Base-by-base conservation (phyloP, 768 basidiomycete genomes). In the Lentinula sp. region DNA sequence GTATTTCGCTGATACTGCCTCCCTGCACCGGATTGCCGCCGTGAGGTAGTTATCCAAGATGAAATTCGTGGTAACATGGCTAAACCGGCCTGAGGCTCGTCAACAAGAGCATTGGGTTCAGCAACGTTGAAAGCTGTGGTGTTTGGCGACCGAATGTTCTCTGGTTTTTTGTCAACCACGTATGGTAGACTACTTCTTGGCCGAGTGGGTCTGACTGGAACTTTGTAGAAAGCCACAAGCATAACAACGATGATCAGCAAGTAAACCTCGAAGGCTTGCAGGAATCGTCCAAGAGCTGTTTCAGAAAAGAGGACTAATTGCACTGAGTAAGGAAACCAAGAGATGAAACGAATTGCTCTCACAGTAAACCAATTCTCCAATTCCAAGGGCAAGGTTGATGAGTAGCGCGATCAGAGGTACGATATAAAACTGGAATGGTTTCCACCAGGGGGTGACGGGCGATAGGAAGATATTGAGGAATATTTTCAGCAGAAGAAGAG, bases 271-370 rank as follows among this genome's bases (percentile, higher is more conserved):
- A 85, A 70, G 13, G 84, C 85, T 65, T 84, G 80, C 60, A 82
- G 74, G 34, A 59, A 48, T 35, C 57, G 57, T 35, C 57, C 57
- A 9, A 59, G 45, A 59, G 57, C 5, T 39, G 57, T 82, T 71
- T 91, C 90, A 2, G 89, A 82, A 67, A 91, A 89, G 57, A 76
- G 72, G 69, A 87, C 88, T 90, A 31, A 34, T 45, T 23, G 13
- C 1, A 56, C 62, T 54, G 56, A 52, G 61, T 7, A 11, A 64
- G 39, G 21, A 45, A 57, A 45, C 18, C 5, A 2, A 10, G 23
- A 28, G 31, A n/a, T 5, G 39, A 42, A 31, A 8, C 1, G 15
- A 34, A 35, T 43, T 56, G 42, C 15, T 79, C 88, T 75, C 67
- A 91, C 90, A 84, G 40, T 67, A 64, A 31, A 82, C 65, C 40